Percentiles rank a stretch among this genome's conserved stretches.
phyloP scores from a whole-genome alignment of 2,329 filamentous ascomycete species.

The Sordariomycetes sp. region DNA sequence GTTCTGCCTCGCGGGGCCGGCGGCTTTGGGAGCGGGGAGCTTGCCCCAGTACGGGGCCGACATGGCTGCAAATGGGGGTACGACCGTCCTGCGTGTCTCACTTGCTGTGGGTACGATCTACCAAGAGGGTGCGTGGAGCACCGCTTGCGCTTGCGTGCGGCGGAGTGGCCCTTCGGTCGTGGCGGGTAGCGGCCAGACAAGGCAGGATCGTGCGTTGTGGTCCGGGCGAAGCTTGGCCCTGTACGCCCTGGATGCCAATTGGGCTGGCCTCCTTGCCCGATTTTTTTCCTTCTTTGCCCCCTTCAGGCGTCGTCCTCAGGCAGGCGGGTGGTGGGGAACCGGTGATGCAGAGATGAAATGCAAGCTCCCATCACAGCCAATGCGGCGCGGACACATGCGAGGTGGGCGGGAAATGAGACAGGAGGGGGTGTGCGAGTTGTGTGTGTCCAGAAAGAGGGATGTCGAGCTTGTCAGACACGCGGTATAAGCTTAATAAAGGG shows the following conservation, averaged over 20 bases:
- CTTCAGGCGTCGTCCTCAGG: conserved; percentile 2
- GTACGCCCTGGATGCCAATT: too few species aligned
- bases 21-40: conserved; percentile 16
- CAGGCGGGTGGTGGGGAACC: conserved; percentile 1
- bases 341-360: conserved; percentile 6
- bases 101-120: conserved; percentile 4
- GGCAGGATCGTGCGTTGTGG: neutral
- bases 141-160: conserved; percentile 9
- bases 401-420: neutral
- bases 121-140: neutral
- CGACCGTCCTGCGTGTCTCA: conserved; percentile 6
- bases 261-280: too few species aligned
- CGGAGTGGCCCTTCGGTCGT: neutral
- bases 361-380: conserved; percentile 21
- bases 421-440: neutral
- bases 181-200: neutral
- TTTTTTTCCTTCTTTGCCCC: conserved; percentile 2
- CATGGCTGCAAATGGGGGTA: conserved; percentile 12
- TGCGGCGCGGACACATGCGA: conserved; percentile 29
- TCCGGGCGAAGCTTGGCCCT: too few species aligned
- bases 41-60: conserved; percentile 37
- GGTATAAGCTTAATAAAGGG: neutral
- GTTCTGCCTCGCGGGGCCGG: conserved; percentile 7
- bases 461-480: too few species aligned
- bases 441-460: too few species aligned